Conservation (phyloP, 768 basidiomycete genomes). For the Xerocomellus dryophilus region DNA sequence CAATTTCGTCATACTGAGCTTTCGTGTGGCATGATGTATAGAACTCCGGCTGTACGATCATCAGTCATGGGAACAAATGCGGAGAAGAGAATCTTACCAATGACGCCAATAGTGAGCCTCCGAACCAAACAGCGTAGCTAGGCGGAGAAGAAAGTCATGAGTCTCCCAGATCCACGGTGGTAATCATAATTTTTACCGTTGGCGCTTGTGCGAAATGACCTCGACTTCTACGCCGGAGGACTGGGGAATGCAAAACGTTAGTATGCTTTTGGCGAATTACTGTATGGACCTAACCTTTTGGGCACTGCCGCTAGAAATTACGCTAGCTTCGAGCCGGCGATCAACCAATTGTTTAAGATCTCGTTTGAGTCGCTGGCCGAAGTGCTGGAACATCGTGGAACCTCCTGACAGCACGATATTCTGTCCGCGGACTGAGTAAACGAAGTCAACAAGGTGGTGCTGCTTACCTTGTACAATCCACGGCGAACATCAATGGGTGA, state of each 20-base stretch:
- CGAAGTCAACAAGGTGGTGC: neutral
- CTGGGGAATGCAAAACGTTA: constrained; percentile 37
- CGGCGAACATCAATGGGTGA: constrained; percentile 97
- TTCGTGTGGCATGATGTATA: constrained; percentile 93
- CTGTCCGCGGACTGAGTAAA: constrained; percentile 36
- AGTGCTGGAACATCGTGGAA: constrained; percentile 99
- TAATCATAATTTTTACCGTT: constrained; percentile 53
- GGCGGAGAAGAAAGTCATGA: constrained; percentile 9
- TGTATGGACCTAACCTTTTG: constrained; percentile 55
- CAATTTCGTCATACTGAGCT: constrained; percentile 91
- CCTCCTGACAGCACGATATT: constrained; percentile 98
- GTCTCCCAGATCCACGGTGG: neutral
- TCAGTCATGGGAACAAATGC: neutral
- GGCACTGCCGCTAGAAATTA: constrained; percentile 65
- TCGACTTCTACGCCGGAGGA: constrained; percentile 97
- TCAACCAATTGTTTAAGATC: constrained; percentile 95
- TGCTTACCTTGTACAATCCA: constrained; percentile 84
- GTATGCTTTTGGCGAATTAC: neutral
- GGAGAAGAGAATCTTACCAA: constrained; percentile 51
- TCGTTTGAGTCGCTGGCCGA: constrained; percentile 93
- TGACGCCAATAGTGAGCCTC: constrained; percentile 91
- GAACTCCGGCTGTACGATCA: constrained; percentile 74
- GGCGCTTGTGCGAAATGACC: constrained; percentile 97
- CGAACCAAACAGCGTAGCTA: constrained; percentile 96
- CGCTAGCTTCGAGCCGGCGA: constrained; percentile 77